A percentile compares a stretch with the other conserved stretches of the same genome.
These are phyloP conservation scores for Aspergillus phoenicis DNA, from an alignment of 2,329 filamentous ascomycete genomes.

Conservation along the genomic window DNA sequence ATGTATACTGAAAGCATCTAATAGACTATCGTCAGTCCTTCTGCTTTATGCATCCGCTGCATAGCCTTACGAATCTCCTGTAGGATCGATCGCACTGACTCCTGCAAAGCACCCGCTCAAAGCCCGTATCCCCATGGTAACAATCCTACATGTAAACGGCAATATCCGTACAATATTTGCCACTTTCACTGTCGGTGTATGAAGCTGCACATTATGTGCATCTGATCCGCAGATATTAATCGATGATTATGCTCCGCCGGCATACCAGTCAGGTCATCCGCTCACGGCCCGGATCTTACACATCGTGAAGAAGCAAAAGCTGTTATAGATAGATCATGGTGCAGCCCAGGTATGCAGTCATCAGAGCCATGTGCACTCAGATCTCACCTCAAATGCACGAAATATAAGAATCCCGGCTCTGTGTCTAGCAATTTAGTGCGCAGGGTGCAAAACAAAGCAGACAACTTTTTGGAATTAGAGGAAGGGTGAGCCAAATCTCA, in stretches of 20 bases:
- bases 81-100: background rate
- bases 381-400: background rate
- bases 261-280: background rate
- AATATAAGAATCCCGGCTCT: background rate
- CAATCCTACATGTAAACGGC: background rate
- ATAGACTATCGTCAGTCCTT: background rate
- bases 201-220: background rate
- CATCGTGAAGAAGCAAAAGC: background rate
- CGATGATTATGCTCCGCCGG: background rate
- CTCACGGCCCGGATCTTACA: background rate
- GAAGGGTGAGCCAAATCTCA: too few relatives aligned
- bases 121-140: background rate
- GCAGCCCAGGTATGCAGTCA: background rate
- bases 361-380: background rate
- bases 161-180: background rate
- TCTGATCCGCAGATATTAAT: background rate
- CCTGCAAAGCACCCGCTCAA: background rate
- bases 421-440: too few relatives aligned
- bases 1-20: too few relatives aligned
- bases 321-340: background rate
- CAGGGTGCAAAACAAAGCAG: too few relatives aligned
- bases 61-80: background rate
- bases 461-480: too few relatives aligned
- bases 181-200: background rate
- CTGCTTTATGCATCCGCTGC: background rate